These are phyloP conservation scores for Ophiostoma perfectum DNA, from an alignment of 2,329 filamentous ascomycete genomes.

Conservation along the genomic window DNA sequence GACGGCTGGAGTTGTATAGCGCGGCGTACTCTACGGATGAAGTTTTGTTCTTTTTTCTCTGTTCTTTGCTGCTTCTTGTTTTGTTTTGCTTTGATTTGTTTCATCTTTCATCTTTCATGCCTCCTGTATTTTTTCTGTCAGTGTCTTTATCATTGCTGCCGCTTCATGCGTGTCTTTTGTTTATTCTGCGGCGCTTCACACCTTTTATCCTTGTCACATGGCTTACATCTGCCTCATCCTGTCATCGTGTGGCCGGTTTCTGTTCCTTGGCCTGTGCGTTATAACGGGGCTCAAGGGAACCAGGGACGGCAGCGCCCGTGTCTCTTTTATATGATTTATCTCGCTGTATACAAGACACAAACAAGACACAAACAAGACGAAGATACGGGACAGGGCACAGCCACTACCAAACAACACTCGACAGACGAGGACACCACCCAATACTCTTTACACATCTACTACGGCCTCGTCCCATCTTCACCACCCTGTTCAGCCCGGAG, in stretches of 20 bases:
- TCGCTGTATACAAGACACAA: not conserved
- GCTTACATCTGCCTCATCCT: too few species aligned
- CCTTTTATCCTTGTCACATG: too few species aligned
- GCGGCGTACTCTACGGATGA: conserved; percentile 7
- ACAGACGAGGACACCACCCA: not conserved
- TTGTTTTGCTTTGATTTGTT: not conserved
- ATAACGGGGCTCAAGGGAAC: not conserved
- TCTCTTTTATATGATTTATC: not conserved
- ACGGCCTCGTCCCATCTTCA: not conserved
- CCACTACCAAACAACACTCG: not conserved
- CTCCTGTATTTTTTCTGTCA: not conserved
- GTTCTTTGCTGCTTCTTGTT: not conserved
- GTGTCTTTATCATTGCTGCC: not conserved
- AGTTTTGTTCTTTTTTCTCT: conserved; percentile 1
- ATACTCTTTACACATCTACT: too few species aligned
- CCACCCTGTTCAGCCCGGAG: not conserved
- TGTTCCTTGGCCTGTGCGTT: too few species aligned
- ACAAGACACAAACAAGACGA: not conserved
- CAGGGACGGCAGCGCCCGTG: too few species aligned
- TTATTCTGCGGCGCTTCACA: too few species aligned
- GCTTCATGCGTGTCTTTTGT: too few species aligned
- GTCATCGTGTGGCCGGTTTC: too few species aligned
- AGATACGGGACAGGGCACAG: not conserved
- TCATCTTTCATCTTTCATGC: not conserved
- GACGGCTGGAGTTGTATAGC: not conserved